Evolutionary conservation across 768 basidiomycete species (phyloP).

Genomic region (Mycena metata): DNA sequence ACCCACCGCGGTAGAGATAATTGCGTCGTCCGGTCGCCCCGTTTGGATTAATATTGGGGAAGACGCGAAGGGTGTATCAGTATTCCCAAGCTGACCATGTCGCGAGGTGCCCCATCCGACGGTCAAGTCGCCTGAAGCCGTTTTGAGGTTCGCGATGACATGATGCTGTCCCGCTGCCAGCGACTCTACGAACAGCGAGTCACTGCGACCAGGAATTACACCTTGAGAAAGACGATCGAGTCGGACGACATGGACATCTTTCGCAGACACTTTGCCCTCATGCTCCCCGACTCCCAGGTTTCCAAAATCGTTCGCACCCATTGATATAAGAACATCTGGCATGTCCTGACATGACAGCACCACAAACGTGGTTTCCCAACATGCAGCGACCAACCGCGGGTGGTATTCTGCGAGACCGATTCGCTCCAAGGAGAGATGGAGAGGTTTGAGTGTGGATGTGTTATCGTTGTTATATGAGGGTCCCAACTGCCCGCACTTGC

Average conservation of each 20-base stretch:
- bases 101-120: constrained; percentile 90
- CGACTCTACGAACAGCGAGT: constrained; percentile 53
- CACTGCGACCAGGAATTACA: constrained; percentile 35
- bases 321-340: constrained; percentile 74
- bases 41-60: constrained; percentile 53
- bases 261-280: constrained; percentile 32
- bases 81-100: constrained; percentile 84
- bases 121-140: constrained; percentile 45
- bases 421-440: constrained; percentile 56
- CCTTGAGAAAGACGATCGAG: constrained; percentile 53
- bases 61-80: constrained; percentile 45
- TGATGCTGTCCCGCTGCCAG: constrained; percentile 82
- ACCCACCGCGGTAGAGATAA: constrained; percentile 54
- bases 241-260: constrained; percentile 55
- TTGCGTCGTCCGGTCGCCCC: constrained; percentile 45
- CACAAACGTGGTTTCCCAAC: constrained; percentile 90
- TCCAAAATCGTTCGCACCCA: constrained; percentile 90
- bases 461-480: constrained; percentile 45
- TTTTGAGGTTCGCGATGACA: constrained; percentile 63
- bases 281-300: constrained; percentile 72
- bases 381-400: constrained; percentile 66
- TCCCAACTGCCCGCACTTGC: constrained; percentile 80
- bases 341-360: constrained; percentile 61
- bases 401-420: constrained; percentile 57
- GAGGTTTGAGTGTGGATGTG: constrained; percentile 59